Evolutionary conservation across 2,329 filamentous ascomycete species (phyloP).

Genomic region (Talaromyces sp.): DNA sequence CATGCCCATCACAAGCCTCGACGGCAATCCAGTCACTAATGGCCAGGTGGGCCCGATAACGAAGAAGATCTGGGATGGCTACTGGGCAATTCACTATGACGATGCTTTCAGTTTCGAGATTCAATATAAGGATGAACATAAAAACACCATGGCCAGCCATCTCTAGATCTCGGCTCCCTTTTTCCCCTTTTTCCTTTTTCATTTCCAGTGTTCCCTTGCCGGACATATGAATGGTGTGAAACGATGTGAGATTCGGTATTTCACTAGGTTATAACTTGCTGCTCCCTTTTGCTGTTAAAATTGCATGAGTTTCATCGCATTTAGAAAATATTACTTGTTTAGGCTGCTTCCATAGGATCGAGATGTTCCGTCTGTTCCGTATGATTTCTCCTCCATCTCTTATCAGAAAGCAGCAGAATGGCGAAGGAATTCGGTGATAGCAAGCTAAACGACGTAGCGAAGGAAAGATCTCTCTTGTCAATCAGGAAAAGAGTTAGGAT

Average conservation of each 20-base stretch:
- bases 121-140: constrained; percentile 2
- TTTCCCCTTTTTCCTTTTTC: neutral
- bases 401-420: neutral
- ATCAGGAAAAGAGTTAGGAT: neutral
- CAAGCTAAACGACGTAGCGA: too few relatives aligned
- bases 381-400: too few relatives aligned
- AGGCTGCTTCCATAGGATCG: too few relatives aligned
- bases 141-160: neutral
- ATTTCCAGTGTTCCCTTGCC: too few relatives aligned
- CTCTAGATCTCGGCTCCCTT: neutral
- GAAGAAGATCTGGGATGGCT: constrained; percentile 51
- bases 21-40: constrained; percentile 43
- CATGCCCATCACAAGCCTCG: constrained; percentile 53
- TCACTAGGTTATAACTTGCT: too few relatives aligned
- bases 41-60: constrained; percentile 50
- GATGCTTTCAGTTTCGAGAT: constrained; percentile 34
- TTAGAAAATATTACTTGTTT: too few relatives aligned
- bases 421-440: neutral
- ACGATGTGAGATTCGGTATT: too few relatives aligned
- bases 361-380: too few relatives aligned
- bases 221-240: too few relatives aligned
- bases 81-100: constrained; percentile 53
- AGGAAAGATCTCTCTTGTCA: neutral
- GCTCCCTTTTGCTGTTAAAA: too few relatives aligned
- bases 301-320: too few relatives aligned